Percentiles rank a stretch among this genome's conserved stretches.
Conservation (phyloP, 352 stramenopile species). For the Phytophthora aleatoria region DNA sequence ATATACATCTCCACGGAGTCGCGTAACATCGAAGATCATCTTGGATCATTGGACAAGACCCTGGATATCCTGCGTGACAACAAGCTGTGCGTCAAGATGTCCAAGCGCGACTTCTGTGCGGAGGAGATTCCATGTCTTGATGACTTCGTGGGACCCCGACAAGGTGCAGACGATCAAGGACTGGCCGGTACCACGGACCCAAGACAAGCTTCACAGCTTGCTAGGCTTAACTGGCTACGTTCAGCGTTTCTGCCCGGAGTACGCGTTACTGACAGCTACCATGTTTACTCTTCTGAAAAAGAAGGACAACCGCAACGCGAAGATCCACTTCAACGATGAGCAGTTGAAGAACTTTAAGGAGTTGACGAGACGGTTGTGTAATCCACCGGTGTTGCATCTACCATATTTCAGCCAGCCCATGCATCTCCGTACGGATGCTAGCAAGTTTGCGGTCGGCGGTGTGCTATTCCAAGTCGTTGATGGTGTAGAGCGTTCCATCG, state of each 20-base stretch:
- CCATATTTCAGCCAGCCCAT: conserved; percentile 7
- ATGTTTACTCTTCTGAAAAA: conserved; percentile 8
- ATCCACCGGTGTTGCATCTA: not conserved
- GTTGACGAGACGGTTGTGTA: not conserved
- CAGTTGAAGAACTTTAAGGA: not conserved
- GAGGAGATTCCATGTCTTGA: conserved; percentile 4
- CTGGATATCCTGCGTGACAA: conserved; percentile 4
- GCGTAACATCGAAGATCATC: not conserved
- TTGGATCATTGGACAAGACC: not conserved
- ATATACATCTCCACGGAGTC: conserved; percentile 7
- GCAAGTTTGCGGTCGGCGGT: conserved; percentile 7
- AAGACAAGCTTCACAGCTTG: conserved; percentile 10
- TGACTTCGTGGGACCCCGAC: conserved; percentile 7
- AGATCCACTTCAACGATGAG: not conserved
- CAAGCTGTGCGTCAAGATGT: conserved; percentile 14
- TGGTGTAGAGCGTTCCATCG: not conserved
- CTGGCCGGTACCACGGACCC: not conserved
- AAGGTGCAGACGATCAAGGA: conserved; percentile 16
- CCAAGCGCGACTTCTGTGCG: conserved; percentile 9
- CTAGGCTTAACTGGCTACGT: not conserved
- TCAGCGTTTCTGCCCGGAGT: conserved; percentile 5
- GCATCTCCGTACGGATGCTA: conserved; percentile 7
- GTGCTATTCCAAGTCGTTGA: not conserved
- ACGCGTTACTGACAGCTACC: not conserved
- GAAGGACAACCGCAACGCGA: conserved; percentile 1